Conservation (phyloP, 2,329 filamentous ascomycete species). For the Byssothecium circinans region DNA sequence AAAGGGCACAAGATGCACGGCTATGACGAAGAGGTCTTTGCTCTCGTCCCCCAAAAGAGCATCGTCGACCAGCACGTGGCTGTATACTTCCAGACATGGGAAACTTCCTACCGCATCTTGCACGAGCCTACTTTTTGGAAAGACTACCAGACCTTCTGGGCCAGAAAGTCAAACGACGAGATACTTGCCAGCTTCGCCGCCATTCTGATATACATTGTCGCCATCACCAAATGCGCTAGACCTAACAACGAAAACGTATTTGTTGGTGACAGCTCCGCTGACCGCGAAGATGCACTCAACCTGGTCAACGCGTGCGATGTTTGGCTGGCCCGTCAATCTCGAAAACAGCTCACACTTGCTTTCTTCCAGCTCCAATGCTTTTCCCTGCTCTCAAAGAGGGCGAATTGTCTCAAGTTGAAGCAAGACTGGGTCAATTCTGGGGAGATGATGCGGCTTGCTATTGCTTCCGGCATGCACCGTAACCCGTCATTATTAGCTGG, state of each 20-base stretch:
- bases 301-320: constrained; percentile 46
- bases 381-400: constrained; percentile 53
- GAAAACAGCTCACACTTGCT: constrained; percentile 55
- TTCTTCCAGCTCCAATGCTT: constrained; percentile 57
- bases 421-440: constrained; percentile 56
- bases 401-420: constrained; percentile 56
- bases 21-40: constrained; percentile 39
- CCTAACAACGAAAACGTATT: constrained; percentile 38
- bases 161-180: constrained; percentile 25
- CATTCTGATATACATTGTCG: constrained; percentile 45
- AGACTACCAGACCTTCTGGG: constrained; percentile 55
- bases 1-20: constrained; percentile 15
- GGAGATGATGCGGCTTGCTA: constrained; percentile 55
- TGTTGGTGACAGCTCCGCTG: constrained; percentile 47
- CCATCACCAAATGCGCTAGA: constrained; percentile 42
- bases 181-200: constrained; percentile 41
- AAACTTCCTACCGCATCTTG: constrained; percentile 55
- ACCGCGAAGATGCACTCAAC: constrained; percentile 43
- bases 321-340: constrained; percentile 50
- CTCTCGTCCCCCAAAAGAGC: constrained; percentile 39
- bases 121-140: constrained; percentile 57
- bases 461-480: constrained; percentile 58
- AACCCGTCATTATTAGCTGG: constrained; percentile 45
- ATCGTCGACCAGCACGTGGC: constrained; percentile 47
- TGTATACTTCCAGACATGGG: constrained; percentile 56